Percentiles rank a stretch among this genome's conserved stretches.
These are phyloP conservation scores for Eucommia ulmoides DNA, from an alignment of 257 asterid genomes.

Conservation along the genomic window DNA sequence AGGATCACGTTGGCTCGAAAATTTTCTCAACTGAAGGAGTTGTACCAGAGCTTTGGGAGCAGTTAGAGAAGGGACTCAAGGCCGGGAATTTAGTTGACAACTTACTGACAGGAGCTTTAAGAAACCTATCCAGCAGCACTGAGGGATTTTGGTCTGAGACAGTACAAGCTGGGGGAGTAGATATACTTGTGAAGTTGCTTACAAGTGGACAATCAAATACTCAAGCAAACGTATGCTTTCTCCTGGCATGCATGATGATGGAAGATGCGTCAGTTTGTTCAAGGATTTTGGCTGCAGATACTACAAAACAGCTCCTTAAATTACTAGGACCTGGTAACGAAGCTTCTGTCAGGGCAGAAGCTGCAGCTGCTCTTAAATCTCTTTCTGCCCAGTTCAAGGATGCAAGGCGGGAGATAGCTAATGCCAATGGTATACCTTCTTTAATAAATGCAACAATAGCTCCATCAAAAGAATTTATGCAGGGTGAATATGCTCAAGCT, in stretches of 20 bases:
- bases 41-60: constrained; percentile 91
- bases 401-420: constrained; percentile 74
- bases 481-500: constrained; percentile 97
- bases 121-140: constrained; percentile 83
- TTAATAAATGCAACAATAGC: constrained; percentile 96
- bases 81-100: constrained; percentile 83
- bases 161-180: constrained; percentile 78
- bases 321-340: constrained; percentile 82
- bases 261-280: constrained; percentile 88
- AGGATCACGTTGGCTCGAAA: constrained; percentile 95
- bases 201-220: constrained; percentile 73
- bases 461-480: constrained; percentile 99
- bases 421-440: constrained; percentile 80
- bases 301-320: constrained; percentile 75
- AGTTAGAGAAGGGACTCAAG: constrained; percentile 74
- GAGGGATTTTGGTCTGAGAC: constrained; percentile 95
- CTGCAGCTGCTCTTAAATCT: constrained; percentile 93
- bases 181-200: constrained; percentile 74
- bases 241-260: constrained; percentile 94
- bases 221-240: constrained; percentile 95
- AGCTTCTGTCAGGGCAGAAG: constrained; percentile 92
- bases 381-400: constrained; percentile 93
- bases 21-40: constrained; percentile 98
- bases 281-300: constrained; percentile 62
- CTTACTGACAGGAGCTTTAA: constrained; percentile 74